Conservation (phyloP, 2,329 filamentous ascomycete genomes). For the Herpomyces periplanetae region DNA sequence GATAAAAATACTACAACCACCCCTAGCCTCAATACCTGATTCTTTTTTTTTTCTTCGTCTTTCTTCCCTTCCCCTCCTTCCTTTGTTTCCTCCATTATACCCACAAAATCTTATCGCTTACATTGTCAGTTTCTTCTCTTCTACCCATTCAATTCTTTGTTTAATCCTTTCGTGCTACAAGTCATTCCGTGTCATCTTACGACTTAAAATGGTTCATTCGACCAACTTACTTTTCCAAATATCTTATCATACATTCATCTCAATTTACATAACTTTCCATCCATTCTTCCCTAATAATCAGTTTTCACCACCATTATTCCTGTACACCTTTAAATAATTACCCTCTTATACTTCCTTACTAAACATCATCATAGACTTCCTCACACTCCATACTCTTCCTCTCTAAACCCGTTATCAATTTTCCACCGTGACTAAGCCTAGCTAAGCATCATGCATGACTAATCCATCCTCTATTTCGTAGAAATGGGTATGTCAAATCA, state of each 20-base stretch:
- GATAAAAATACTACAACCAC: slow-evolving; percentile 6
- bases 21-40: slow-evolving; percentile 4
- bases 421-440: too few species aligned
- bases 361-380: too few species aligned
- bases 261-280: slow-evolving; percentile 11
- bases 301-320: slow-evolving; percentile 2
- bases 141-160: slow-evolving; percentile 3
- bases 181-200: slow-evolving; percentile 6
- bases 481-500: slow-evolving; percentile 2
- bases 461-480: too few species aligned
- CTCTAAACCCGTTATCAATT: too few species aligned
- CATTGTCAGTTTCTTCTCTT: slow-evolving; percentile 2
- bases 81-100: slow-evolving; percentile 2
- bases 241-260: slow-evolving; percentile 8
- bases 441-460: too few species aligned
- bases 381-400: too few species aligned
- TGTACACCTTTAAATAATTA: slow-evolving; percentile 1
- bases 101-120: slow-evolving; percentile 3
- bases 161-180: slow-evolving; percentile 4
- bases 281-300: slow-evolving; percentile 6
- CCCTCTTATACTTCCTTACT: slow-evolving; percentile 1
- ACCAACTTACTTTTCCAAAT: slow-evolving; percentile 5
- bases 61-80: slow-evolving; percentile 2
- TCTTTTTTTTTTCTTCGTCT: slow-evolving; percentile 2
- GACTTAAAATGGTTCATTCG: too few species aligned